phyloP scores from a whole-genome alignment of 2,329 filamentous ascomycete genomes.

The Chaetomiaceae sp. region DNA sequence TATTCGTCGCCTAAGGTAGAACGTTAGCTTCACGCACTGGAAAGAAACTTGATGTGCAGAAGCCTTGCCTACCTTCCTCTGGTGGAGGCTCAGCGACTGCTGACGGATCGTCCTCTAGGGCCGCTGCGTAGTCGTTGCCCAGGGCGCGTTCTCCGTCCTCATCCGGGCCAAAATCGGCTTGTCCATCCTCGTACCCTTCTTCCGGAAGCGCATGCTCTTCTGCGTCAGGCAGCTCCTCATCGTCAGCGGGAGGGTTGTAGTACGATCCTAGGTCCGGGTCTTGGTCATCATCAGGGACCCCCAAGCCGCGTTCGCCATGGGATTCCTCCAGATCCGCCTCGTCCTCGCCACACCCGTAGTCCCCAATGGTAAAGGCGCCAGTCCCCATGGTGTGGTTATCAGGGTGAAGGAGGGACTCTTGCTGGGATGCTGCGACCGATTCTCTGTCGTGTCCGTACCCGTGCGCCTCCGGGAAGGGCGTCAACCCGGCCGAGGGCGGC shows the following conservation, averaged over 20 bases:
- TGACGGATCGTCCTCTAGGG: not conserved
- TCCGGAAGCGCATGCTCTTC: not conserved
- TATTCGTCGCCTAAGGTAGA: not conserved
- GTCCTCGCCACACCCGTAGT: slow-evolving; percentile 7
- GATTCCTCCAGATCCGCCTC: not conserved
- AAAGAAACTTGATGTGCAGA: accelerated
- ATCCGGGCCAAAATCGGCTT: not conserved
- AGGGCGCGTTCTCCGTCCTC: not conserved
- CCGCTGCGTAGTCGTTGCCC: not conserved
- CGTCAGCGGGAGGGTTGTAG: slow-evolving; percentile 5
- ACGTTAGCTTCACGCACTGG: not conserved
- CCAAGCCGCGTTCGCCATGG: not conserved
- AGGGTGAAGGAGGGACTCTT: not conserved
- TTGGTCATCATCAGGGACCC: slow-evolving; percentile 1
- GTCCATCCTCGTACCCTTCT: not conserved
- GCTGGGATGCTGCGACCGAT: not conserved
- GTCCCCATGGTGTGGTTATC: slow-evolving; percentile 9
- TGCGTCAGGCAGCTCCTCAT: not conserved
- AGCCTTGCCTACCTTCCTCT: not conserved
- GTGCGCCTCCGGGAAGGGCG: slow-evolving; percentile 5
- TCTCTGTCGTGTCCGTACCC: not conserved
- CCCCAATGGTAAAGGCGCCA: slow-evolving; percentile 12
- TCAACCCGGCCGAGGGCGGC: slow-evolving; percentile 11
- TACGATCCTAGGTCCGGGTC: slow-evolving; percentile 14
- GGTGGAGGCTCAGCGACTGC: not conserved